Evolutionary conservation across 2,329 filamentous ascomycete species (phyloP), one percentile per base, ranked within the genome.

Genomic region (Penicillium olsonii): DNA sequence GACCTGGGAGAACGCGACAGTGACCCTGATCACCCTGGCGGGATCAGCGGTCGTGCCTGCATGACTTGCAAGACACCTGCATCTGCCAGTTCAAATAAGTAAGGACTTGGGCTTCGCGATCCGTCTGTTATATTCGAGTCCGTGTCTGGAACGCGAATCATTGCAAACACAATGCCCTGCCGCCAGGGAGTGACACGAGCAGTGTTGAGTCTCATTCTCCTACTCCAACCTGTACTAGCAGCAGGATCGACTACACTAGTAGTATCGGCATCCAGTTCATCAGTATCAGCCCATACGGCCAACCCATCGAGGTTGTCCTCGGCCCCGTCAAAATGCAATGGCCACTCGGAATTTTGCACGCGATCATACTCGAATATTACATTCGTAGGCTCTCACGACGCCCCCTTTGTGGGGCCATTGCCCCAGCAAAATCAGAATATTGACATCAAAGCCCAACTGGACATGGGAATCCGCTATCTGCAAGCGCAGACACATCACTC

Each of bases 341-440:
- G 83, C 53, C 73, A 77, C 45, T 60, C 77, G 1, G 75, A 75
- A 33, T 79, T 83, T 46, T 87, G 84, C 68, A 64, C 66, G 40
- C 78, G 80, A 33, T 69, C 66, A 35, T 87, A 86, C 70, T 81
- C 82, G 53, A 76, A 84, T 31, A 66, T 87, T 45, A 80, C 80
- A n/a, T 79, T 81, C 50, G 70, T 85, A 15, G 86, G 84, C 19
- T 77, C 85, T 6, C 86, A 88, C 69, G 79, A 88, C 70, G 81
- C 79, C 12, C 78, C 83, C 31, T 88, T 88, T 61, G 78, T 85
- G 34, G 83, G 85, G 34, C 57, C 73, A 42, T 60, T 77, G 8
- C 75, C 76, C 1, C 68, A 75, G 49, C 70, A 85, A 52, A 85
- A 87, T 67, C 85, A 88, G 63, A 79, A 81, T 53, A 74, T 83